Conservation (phyloP, 176 grass and related monocot genomes). For the Musa itinerans region DNA sequence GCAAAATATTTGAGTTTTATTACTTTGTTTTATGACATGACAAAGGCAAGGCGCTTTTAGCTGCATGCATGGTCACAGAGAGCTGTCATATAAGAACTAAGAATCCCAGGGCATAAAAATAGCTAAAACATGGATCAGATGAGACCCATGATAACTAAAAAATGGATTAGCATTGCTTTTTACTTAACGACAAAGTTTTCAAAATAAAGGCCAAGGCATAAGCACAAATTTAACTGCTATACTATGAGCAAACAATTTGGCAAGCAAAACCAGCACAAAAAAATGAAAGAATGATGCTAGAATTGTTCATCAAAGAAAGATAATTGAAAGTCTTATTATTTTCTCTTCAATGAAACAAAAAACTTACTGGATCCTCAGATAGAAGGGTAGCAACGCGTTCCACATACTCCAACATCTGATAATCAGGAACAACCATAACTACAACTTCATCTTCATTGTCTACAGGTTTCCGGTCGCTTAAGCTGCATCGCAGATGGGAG, state of each 20-base stretch:
- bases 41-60: too few relatives aligned
- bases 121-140: background rate
- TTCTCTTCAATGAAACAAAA: constrained; percentile 13
- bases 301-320: background rate
- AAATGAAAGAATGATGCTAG: background rate
- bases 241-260: background rate
- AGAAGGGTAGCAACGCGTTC: constrained; percentile 64
- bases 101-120: background rate
- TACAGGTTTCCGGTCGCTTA: constrained; percentile 88
- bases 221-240: background rate
- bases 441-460: constrained; percentile 65
- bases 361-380: constrained; percentile 68
- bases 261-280: background rate
- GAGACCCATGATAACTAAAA: background rate
- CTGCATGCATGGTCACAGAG: too few relatives aligned
- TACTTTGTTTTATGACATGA: too few relatives aligned
- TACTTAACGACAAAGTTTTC: background rate
- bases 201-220: background rate
- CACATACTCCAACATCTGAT: constrained; percentile 92
- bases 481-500: constrained; percentile 38
- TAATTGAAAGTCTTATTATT: constrained; percentile 2
- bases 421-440: constrained; percentile 93
- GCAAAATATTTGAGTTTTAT: background rate
- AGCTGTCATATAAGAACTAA: background rate
- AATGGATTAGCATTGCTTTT: background rate